Base-by-base conservation (phyloP, 768 basidiomycete genomes). In the Suillus subaureus region DNA sequence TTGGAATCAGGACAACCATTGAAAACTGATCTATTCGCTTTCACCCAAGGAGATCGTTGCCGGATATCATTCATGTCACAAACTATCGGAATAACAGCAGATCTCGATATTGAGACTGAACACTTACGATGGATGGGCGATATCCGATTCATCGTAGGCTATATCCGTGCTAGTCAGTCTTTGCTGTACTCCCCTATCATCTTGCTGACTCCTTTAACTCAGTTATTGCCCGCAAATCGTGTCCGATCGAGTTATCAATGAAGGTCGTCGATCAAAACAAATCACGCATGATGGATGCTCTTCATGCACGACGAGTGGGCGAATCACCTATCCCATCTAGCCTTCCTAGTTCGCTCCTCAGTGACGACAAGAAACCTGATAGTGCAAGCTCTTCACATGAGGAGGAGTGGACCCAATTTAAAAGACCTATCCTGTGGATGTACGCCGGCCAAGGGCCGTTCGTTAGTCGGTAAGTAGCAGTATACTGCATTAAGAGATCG, bases 101-200 rank as follows among this genome's bases (percentile, higher is more conserved):
- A 96, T 67, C 66, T 94, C 47, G 94, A 95, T 77, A 77, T 92
- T 54, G 90, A 90, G 63, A 96, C 94, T 2, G 94, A 96, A 66
- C 79, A 92, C 70, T 76, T 96, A 49, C 85, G 93, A 11, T 95
- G 91, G 89, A 89, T 96, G 89, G 94, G 94, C 12, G 90, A 90
- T 71, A 79, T 83, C 15, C 89, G 94, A 11, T 96, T 96, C 75
- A 74, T 89, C 37, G 79, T 85, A 65, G 94, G 94, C 11, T 86
- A 87, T 72, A 72, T 96, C 4, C 82, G 86, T 60, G 92, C 89
- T 75, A 70, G 92, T 92, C 72, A 67, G 87, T 60, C 73, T 8
- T 26, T 39, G 21, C 11, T 16, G 1, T 16, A 18, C 23, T 12
- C 1, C 54, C 61, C 55, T 65, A 66, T 54, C 31, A 42, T 49